Conservation (phyloP, 208 protist species). For the Wallacemonas sp. region DNA sequence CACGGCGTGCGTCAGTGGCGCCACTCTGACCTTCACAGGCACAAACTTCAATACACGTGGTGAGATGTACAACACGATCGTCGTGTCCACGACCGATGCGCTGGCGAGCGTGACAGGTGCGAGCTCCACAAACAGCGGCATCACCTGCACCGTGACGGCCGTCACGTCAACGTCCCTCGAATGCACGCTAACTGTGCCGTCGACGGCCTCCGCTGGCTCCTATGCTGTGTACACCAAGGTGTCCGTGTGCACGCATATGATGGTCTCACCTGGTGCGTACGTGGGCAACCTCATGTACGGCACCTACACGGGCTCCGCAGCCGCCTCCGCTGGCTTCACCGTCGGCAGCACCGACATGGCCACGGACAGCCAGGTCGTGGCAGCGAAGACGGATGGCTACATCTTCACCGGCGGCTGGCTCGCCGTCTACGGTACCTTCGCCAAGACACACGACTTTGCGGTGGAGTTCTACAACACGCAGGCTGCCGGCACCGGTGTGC, state of each 20-base stretch:
- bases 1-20: slow-evolving; percentile 28
- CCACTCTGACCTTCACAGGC: slow-evolving; percentile 26
- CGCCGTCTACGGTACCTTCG: slow-evolving; percentile 18
- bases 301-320: slow-evolving; percentile 8
- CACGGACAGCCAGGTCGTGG: not conserved
- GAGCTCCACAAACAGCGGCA: slow-evolving; percentile 14
- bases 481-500: slow-evolving; percentile 9
- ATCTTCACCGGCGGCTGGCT: slow-evolving; percentile 13
- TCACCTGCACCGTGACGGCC: slow-evolving; percentile 15
- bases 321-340: not conserved
- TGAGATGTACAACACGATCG: slow-evolving; percentile 28
- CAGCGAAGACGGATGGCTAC: not conserved
- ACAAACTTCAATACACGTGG: slow-evolving; percentile 38
- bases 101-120: not conserved
- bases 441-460: slow-evolving; percentile 6
- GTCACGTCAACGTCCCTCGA: slow-evolving; percentile 15
- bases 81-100: slow-evolving; percentile 21
- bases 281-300: slow-evolving; percentile 21
- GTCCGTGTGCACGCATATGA: slow-evolving; percentile 31
- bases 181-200: slow-evolving; percentile 15
- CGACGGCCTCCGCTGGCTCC: slow-evolving; percentile 4
- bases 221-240: slow-evolving; percentile 28
- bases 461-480: slow-evolving; percentile 19
- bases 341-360: slow-evolving; percentile 1
- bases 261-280: not conserved